Percentiles rank a stretch among this genome's conserved stretches.
These are phyloP conservation scores for Ogataea glucozyma DNA, from an alignment of 805 yeast genomes.

Conservation along the genomic window DNA sequence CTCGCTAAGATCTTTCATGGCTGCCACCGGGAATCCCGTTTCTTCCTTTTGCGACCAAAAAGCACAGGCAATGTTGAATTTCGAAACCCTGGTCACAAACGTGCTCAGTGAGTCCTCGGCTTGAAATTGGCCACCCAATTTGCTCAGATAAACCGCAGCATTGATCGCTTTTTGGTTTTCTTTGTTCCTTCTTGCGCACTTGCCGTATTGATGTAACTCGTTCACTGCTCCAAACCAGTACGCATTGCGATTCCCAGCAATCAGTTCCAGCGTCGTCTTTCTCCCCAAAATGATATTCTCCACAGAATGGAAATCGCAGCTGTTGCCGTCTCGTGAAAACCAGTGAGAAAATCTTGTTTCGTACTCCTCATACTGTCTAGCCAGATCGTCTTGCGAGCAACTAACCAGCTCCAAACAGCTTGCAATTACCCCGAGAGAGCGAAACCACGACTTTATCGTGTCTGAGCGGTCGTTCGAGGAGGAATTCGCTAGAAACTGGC, in stretches of 20 bases:
- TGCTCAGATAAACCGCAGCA: slow-evolving; percentile 46
- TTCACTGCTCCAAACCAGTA: slow-evolving; percentile 27
- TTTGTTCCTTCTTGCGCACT: slow-evolving; percentile 38
- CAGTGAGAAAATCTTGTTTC: slow-evolving; percentile 30
- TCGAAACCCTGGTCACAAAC: slow-evolving; percentile 30
- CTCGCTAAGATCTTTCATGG: slow-evolving; percentile 42
- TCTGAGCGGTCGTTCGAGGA: slow-evolving; percentile 8
- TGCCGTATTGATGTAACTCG: slow-evolving; percentile 47
- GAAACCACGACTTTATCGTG: slow-evolving; percentile 30
- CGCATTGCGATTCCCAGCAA: slow-evolving; percentile 15
- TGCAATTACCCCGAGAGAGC: slow-evolving; percentile 35
- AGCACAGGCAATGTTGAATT: slow-evolving; percentile 55
- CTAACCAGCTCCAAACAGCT: slow-evolving; percentile 24
- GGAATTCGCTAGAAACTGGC: slow-evolving; percentile 8
- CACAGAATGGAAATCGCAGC: slow-evolving; percentile 35
- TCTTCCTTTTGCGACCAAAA: slow-evolving; percentile 66
- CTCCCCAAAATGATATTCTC: slow-evolving; percentile 49
- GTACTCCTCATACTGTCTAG: slow-evolving; percentile 7
- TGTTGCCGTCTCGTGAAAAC: too few relatives aligned
- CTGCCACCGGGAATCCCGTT: slow-evolving; percentile 53
- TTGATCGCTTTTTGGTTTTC: slow-evolving; percentile 53
- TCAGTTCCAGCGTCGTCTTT: slow-evolving; percentile 38
- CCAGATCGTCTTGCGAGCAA: neutral
- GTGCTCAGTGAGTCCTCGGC: slow-evolving; percentile 14
- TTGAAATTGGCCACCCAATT: slow-evolving; percentile 35